These are phyloP conservation scores for Termitomyces sp. DNA, from an alignment of 1,284 basidiomycete genomes.

Conservation along the genomic window DNA sequence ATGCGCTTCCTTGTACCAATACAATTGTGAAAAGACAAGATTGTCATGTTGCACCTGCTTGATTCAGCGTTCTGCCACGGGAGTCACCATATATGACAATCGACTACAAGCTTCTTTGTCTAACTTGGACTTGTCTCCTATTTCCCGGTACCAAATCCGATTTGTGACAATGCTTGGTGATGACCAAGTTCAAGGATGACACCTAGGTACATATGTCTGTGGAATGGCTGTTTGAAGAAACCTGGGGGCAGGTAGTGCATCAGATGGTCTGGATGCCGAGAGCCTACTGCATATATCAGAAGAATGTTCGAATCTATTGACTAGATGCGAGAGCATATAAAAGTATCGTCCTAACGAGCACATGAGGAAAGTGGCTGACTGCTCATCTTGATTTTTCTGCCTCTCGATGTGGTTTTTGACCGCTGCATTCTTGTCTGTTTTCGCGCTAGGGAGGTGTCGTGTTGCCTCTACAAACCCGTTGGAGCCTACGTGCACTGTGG, in stretches of 20 bases:
- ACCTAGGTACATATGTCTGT: neutral
- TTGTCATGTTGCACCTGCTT: neutral
- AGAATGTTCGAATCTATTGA: neutral
- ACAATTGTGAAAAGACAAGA: neutral
- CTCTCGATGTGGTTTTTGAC: slow-evolving; percentile 9
- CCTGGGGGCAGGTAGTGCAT: neutral
- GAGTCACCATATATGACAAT: neutral
- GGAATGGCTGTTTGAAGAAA: neutral
- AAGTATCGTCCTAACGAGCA: neutral
- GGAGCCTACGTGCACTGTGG: slow-evolving; percentile 17
- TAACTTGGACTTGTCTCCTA: neutral
- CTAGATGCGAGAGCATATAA: neutral
- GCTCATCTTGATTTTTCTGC: neutral
- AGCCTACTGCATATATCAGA: neutral
- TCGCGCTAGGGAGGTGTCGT: neutral
- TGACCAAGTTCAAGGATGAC: neutral
- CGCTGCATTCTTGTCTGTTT: neutral
- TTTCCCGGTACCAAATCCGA: neutral
- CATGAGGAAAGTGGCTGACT: neutral
- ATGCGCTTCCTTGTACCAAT: neutral
- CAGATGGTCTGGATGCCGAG: slow-evolving; percentile 1
- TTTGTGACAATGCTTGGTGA: neutral
- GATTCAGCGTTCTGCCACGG: slow-evolving; percentile 1
- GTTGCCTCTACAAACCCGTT: slow-evolving; percentile 11
- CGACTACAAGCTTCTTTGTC: neutral